Base-by-base conservation (phyloP, 495 filamentous ascomycete genomes). In the Trichoderma virens region DNA sequence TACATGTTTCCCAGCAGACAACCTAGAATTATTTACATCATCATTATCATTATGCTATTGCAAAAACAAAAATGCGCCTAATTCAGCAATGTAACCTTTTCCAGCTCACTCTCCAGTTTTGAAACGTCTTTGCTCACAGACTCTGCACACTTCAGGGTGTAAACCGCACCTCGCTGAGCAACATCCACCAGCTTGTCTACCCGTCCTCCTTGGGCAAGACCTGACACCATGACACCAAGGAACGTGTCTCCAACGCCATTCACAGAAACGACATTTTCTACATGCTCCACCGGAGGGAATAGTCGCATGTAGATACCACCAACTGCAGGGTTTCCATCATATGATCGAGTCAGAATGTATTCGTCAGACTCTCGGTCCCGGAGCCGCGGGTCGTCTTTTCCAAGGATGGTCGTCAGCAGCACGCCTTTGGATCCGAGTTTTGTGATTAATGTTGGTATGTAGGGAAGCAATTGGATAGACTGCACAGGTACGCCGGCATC, bases 211-310 rank as follows among this genome's bases (percentile, higher is more conserved):
- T 74, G 74, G 20, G 80, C 76, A 64, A 84, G 64, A 2, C 89
- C 89, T 1, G 91, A 87, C 27, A 96, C 76, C 35, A 96, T 45
- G 18, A 90, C 88, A 3, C 93, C 94, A 2, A 94, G 76, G 67
- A 97, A 90, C 0, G 94, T 98, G 76, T 98, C 94, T 5, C 94
- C 94, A 0, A 91, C 92, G 0, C 93, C 94, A 71, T 97, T 98
- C 14, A 97, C 94, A 66, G 90, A 93, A 14, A 93, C 86, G 5
- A 96, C 79, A 32, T 91, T 83, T 18, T 81, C 73, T 1, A 96
- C 76, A n/a, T 76, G 71, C 74, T 90, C 86, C 2, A 80, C 82
- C 16, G 89, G 79, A 0, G 88, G 83, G 74, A 91, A 94, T 27
- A 93, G 72, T 43, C 90, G 79, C 86, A 97, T 90, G 68, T 95